phyloP scores from a whole-genome alignment of 108 stramenopile species.

The Skeletonema tropicum region DNA sequence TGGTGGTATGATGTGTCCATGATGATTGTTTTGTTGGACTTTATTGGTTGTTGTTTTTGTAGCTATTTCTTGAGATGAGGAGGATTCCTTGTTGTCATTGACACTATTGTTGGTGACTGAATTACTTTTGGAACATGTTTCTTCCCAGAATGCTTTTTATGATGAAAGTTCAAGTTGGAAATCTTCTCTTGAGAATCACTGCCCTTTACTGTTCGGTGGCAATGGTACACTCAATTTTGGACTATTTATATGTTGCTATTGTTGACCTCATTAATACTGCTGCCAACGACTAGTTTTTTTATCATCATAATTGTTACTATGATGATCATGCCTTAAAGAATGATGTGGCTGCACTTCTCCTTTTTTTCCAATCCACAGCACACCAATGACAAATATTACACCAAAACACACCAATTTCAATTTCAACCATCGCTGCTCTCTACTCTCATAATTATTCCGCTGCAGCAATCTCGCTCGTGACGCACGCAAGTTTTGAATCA shows the following conservation, averaged over 20 bases:
- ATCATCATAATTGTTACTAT: neutral
- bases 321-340: neutral
- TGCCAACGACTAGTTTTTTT: neutral
- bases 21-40: neutral
- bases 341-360: neutral
- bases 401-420: neutral
- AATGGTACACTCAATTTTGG: neutral
- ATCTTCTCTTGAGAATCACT: neutral
- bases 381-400: neutral
- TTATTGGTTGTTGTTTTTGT: slow-evolving; percentile 1
- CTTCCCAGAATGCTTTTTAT: neutral
- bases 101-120: neutral
- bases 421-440: neutral
- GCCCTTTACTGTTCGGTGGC: neutral
- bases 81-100: neutral
- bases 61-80: too few species aligned
- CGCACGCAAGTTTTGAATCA: neutral
- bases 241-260: neutral
- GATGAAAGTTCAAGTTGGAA: neutral
- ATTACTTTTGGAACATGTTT: neutral
- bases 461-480: neutral
- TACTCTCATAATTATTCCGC: neutral
- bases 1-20: slow-evolving; percentile 56
- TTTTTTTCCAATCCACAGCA: neutral
- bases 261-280: neutral